Percentiles rank a stretch among this genome's conserved stretches.
Evolutionary conservation across 176 grass and related monocot species (phyloP).

Genomic region (Carex parvula): DNA sequence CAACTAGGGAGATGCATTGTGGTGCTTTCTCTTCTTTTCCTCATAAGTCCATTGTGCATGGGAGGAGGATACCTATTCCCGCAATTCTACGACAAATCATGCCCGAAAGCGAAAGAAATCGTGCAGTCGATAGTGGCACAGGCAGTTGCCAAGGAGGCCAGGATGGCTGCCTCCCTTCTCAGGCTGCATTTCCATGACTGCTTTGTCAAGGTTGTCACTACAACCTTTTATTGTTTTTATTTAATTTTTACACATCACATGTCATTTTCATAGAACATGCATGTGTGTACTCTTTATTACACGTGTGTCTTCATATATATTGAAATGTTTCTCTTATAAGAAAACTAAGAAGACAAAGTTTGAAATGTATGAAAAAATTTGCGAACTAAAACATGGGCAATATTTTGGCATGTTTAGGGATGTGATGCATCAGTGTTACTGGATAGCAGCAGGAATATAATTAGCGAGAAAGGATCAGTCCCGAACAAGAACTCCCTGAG

Average conservation of each 20-base stretch:
- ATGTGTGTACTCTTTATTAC: background rate
- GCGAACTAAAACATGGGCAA: background rate
- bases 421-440: slow-evolving; percentile 78
- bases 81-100: slow-evolving; percentile 70
- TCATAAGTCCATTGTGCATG: slow-evolving; percentile 36
- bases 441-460: slow-evolving; percentile 61
- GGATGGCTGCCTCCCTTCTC: slow-evolving; percentile 83
- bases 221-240: background rate
- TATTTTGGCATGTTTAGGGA: slow-evolving; percentile 35
- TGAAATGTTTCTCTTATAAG: background rate
- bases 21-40: slow-evolving; percentile 40
- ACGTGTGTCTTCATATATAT: too few species aligned
- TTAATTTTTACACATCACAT: background rate
- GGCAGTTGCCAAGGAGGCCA: slow-evolving; percentile 69
- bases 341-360: too few species aligned
- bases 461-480: slow-evolving; percentile 79
- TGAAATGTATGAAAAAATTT: background rate
- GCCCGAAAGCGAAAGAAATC: slow-evolving; percentile 66
- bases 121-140: slow-evolving; percentile 61
- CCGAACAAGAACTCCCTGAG: slow-evolving; percentile 62
- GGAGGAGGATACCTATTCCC: slow-evolving; percentile 53
- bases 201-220: slow-evolving; percentile 32
- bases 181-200: slow-evolving; percentile 49
- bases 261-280: background rate
- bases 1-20: slow-evolving; percentile 33